phyloP scores from a whole-genome alignment of 495 filamentous ascomycete species.

The Aspergillus nanangensis region DNA sequence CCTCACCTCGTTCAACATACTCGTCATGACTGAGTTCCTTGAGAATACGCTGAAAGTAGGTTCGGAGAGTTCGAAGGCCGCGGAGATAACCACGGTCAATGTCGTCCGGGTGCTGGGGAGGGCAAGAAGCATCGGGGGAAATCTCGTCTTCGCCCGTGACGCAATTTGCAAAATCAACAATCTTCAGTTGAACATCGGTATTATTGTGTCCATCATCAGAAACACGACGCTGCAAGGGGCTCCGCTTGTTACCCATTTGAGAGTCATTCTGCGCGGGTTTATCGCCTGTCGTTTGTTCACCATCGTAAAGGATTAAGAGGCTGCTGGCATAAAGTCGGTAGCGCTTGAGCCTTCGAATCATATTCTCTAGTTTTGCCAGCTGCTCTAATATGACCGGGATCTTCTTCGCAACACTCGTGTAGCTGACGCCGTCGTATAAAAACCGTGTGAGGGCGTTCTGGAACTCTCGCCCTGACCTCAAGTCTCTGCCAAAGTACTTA shows the following conservation, averaged over 20 bases:
- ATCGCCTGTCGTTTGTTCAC: slow-evolving; percentile 40
- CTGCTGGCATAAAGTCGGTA: slow-evolving; percentile 97
- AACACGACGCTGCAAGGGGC: slow-evolving; percentile 18
- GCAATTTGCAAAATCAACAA: slow-evolving; percentile 98
- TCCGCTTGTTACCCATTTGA: slow-evolving; percentile 8
- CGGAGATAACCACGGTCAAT: slow-evolving; percentile 88
- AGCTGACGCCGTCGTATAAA: slow-evolving; percentile 83
- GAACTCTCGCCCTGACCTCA: slow-evolving; percentile 88
- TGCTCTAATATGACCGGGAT: slow-evolving; percentile 86
- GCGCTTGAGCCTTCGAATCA: slow-evolving; percentile 70
- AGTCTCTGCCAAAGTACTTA: slow-evolving; percentile 90
- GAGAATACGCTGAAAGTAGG: slow-evolving; percentile 87
- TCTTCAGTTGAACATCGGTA: slow-evolving; percentile 73
- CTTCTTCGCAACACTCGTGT: slow-evolving; percentile 70
- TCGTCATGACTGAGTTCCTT: slow-evolving; percentile 65
- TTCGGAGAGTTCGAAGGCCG: slow-evolving; percentile 71
- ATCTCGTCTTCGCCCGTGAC: slow-evolving; percentile 78
- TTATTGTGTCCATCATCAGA: slow-evolving; percentile 47
- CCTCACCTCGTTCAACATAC: slow-evolving; percentile 45
- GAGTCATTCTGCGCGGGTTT: slow-evolving; percentile 11
- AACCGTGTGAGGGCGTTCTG: slow-evolving; percentile 85
- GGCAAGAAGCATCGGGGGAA: slow-evolving; percentile 62
- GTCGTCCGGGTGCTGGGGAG: slow-evolving; percentile 72
- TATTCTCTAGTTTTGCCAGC: slow-evolving; percentile 72
- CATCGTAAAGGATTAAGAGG: slow-evolving; percentile 91